A percentile compares a stretch with the other conserved stretches of the same genome.
Evolutionary conservation across 2,329 filamentous ascomycete species (phyloP).

Genomic region (Thielaviopsis euricoi): DNA sequence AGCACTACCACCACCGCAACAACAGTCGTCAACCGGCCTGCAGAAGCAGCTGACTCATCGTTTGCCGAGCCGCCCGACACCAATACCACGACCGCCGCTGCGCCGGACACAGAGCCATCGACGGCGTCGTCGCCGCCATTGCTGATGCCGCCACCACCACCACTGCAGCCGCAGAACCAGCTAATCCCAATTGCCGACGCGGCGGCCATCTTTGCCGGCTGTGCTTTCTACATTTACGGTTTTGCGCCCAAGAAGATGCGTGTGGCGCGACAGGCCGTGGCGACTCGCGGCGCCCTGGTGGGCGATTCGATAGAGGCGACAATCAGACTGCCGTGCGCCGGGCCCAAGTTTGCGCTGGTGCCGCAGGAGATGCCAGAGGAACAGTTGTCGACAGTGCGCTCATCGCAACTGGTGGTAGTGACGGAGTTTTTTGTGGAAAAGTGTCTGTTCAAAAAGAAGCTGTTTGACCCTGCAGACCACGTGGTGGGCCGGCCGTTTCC

Average conservation of each 20-base stretch:
- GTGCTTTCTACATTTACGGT: slow-evolving; percentile 42
- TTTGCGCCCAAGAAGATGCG: slow-evolving; percentile 26
- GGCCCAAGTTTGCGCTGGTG: slow-evolving; percentile 30
- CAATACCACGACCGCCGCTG: neutral
- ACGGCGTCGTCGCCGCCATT: neutral
- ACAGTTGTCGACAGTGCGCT: neutral
- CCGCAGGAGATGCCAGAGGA: slow-evolving; percentile 24
- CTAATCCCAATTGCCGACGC: slow-evolving; percentile 14
- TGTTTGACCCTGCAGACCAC: slow-evolving; percentile 53
- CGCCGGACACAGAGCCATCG: neutral
- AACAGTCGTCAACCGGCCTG: neutral
- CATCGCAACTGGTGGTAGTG: slow-evolving; percentile 27
- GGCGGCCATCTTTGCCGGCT: slow-evolving; percentile 34
- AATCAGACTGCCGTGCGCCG: neutral
- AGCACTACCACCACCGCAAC: slow-evolving; percentile 22
- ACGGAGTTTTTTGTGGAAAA: slow-evolving; percentile 91
- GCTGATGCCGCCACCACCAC: neutral
- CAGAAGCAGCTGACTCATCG: neutral
- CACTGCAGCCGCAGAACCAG: slow-evolving; percentile 1
- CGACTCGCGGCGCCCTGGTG: neutral
- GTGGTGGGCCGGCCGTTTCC: slow-evolving; percentile 64
- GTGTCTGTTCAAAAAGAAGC: slow-evolving; percentile 60
- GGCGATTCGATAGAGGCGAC: slow-evolving; percentile 1
- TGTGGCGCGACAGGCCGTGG: slow-evolving; percentile 3
- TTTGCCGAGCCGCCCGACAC: neutral